phyloP scores from a whole-genome alignment of 2,329 filamentous ascomycete genomes.

The Cordyceps farinosa region DNA sequence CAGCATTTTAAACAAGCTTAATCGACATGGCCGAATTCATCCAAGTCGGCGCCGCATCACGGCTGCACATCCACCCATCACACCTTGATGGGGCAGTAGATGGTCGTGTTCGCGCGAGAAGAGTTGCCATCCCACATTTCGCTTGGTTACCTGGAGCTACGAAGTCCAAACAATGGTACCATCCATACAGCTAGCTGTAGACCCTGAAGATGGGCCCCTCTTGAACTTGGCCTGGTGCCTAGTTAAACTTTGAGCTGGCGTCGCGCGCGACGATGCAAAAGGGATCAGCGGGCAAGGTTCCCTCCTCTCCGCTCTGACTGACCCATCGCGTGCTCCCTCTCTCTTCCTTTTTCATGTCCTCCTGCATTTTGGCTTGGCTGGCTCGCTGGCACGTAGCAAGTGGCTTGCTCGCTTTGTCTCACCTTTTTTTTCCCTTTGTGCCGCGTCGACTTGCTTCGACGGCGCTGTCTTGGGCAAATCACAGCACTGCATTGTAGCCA shows the following conservation, averaged over 20 bases:
- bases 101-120: neutral
- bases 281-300: neutral
- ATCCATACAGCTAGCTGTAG: neutral
- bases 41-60: neutral
- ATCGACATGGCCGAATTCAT: constrained; percentile 7
- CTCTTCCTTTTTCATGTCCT: neutral
- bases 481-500: constrained; percentile 10
- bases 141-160: neutral
- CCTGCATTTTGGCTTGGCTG: neutral
- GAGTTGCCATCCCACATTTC: neutral
- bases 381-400: neutral
- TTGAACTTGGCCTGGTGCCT: neutral
- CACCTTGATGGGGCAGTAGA: constrained; percentile 13
- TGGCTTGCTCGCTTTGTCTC: constrained; percentile 2
- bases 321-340: neutral
- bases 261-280: neutral
- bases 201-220: neutral
- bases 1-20: constrained; percentile 2
- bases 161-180: neutral
- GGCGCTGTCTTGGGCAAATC: constrained; percentile 17
- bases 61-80: constrained; percentile 3
- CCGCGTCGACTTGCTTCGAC: neutral
- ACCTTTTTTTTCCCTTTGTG: neutral
- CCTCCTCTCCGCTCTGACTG: neutral
- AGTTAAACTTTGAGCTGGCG: neutral